Evolutionary conservation across 352 stramenopile genomes (phyloP).

Genomic region (Globisporangium uncinulatum): DNA sequence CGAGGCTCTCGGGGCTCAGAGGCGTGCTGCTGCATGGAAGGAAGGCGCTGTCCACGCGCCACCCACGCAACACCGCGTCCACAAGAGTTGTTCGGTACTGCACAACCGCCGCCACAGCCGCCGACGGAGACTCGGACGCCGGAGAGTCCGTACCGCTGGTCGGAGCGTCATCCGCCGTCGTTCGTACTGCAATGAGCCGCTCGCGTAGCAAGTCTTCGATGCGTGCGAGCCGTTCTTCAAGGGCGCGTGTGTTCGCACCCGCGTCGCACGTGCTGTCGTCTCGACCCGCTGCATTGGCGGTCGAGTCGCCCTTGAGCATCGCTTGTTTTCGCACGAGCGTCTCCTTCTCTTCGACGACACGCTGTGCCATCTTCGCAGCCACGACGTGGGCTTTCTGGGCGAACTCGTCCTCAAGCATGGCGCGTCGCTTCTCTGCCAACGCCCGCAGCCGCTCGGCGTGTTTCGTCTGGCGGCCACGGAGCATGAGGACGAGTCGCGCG

Average conservation of each 20-base stretch:
- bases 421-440: slow-evolving; percentile 16
- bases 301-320: slow-evolving; percentile 8
- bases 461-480: slow-evolving; percentile 26
- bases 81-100: slow-evolving; percentile 4
- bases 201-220: slow-evolving; percentile 18
- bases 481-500: slow-evolving; percentile 39
- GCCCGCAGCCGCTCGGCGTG: slow-evolving; percentile 19
- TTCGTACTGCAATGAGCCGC: neutral
- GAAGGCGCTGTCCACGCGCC: neutral
- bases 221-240: slow-evolving; percentile 15
- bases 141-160: neutral
- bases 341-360: slow-evolving; percentile 47
- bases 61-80: slow-evolving; percentile 10
- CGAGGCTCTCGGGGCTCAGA: neutral
- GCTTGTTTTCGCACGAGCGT: slow-evolving; percentile 31
- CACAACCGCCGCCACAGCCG: neutral
- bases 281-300: neutral
- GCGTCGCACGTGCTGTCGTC: neutral
- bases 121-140: neutral
- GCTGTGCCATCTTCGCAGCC: slow-evolving; percentile 41
- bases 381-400: slow-evolving; percentile 39
- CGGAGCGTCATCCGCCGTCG: neutral
- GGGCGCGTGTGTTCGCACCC: neutral
- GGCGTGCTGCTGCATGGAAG: neutral
- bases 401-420: slow-evolving; percentile 47